These are phyloP conservation scores for Celoporthe dispersa DNA, from an alignment of 2,329 filamentous ascomycete genomes.

Conservation along the genomic window DNA sequence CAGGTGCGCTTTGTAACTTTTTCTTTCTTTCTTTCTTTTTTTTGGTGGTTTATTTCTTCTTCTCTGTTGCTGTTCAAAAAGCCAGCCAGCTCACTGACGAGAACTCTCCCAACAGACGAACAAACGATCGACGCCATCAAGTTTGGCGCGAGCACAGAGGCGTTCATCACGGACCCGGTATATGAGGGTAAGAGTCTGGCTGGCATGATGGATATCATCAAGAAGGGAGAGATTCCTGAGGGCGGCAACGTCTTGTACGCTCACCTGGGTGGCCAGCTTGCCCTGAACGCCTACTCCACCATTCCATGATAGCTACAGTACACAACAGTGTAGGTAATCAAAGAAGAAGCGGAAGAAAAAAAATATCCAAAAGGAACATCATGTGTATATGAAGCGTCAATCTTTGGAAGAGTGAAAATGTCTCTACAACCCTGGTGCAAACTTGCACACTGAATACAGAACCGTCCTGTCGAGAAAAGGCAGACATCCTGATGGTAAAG, in stretches of 20 bases:
- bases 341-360: background rate
- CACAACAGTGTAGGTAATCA: background rate
- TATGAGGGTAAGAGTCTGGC: conserved; percentile 78
- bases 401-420: background rate
- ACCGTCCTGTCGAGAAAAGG: background rate
- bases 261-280: conserved; percentile 72
- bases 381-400: background rate
- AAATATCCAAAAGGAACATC: background rate
- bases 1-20: background rate
- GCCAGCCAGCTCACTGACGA: background rate
- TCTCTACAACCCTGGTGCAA: background rate
- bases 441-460: too few species aligned
- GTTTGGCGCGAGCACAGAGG: conserved; percentile 70
- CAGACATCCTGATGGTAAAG: background rate
- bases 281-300: conserved; percentile 68
- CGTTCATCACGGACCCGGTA: conserved; percentile 75
- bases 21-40: background rate
- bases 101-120: conserved; percentile 49
- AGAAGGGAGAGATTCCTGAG: conserved; percentile 59
- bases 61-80: background rate
- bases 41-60: background rate
- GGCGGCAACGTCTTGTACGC: conserved; percentile 73
- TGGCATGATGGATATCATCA: conserved; percentile 71
- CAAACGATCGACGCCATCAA: conserved; percentile 70
- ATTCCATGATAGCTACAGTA: conserved; percentile 35